A percentile compares a stretch with the other conserved stretches of the same genome.
These are phyloP conservation scores for Lepiota brunneoincarnata DNA, from an alignment of 768 basidiomycete species.

Conservation along the genomic window DNA sequence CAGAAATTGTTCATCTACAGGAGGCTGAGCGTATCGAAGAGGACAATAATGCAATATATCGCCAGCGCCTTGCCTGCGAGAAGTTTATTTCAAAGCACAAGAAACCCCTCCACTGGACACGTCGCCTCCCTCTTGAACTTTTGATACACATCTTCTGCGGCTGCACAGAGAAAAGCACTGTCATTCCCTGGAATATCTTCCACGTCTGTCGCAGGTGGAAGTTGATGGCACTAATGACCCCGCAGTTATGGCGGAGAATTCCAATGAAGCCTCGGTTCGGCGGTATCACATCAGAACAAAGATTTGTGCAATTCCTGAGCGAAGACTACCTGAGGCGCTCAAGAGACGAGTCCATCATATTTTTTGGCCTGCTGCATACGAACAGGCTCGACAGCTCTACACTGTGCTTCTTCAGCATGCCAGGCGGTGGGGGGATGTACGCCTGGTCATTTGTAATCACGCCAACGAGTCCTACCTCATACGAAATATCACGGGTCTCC, in stretches of 20 bases:
- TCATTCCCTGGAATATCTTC: slow-evolving; percentile 20
- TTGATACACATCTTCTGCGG: not conserved
- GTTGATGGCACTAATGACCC: slow-evolving; percentile 29
- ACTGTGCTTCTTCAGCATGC: not conserved
- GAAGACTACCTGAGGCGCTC: slow-evolving; percentile 1
- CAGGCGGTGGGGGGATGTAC: slow-evolving; percentile 2
- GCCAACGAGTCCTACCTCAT: not conserved
- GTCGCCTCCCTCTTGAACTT: not conserved
- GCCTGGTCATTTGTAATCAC: not conserved
- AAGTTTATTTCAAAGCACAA: not conserved
- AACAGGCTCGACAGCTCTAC: not conserved
- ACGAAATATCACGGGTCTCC: not conserved
- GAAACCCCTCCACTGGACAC: not conserved
- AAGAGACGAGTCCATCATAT: not conserved
- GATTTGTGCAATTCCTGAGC: not conserved
- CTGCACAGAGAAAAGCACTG: not conserved
- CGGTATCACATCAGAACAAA: not conserved
- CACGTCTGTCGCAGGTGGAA: slow-evolving; percentile 44
- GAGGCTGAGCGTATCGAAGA: not conserved
- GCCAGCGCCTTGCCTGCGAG: not conserved
- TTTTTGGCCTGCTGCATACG: not conserved
- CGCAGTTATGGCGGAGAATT: slow-evolving; percentile 40
- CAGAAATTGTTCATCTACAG: not conserved
- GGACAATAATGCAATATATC: not conserved
- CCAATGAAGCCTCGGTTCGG: not conserved